Conservation (phyloP, 192 early-diverging fungal genomes). For the Backusella australiensis region DNA sequence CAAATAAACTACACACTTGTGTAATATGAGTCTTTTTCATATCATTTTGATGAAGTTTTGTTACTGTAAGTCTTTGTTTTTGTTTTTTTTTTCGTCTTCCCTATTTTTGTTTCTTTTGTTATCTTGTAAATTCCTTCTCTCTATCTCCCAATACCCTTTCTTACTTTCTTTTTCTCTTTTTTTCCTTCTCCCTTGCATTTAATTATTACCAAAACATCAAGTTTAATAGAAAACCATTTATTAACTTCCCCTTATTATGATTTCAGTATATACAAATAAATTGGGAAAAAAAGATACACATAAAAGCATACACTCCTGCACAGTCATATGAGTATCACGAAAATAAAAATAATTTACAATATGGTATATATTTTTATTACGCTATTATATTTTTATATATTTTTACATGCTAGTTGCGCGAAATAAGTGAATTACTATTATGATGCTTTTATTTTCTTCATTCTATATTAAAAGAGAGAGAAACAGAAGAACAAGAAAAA, state of each 20-base stretch:
- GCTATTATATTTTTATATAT: not conserved
- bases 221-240: not conserved
- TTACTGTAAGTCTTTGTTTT: not conserved
- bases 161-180: not conserved
- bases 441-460: not conserved
- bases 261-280: not conserved
- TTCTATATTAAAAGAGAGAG: not conserved
- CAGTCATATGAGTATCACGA: not conserved
- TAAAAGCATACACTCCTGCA: not conserved
- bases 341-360: not conserved
- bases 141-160: not conserved
- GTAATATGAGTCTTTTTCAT: not conserved
- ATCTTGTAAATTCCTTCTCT: not conserved
- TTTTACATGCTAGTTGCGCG: not conserved
- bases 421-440: not conserved
- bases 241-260: slow-evolving; percentile 3
- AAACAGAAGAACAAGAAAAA: not conserved
- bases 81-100: not conserved
- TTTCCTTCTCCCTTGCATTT: not conserved
- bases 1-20: not conserved
- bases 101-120: not conserved
- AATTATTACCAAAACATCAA: not conserved
- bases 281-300: not conserved
- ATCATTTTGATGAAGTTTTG: not conserved
- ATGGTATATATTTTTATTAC: not conserved